Conservation (phyloP, 148 eudicot genomes). For the Persicaria maculosa region DNA sequence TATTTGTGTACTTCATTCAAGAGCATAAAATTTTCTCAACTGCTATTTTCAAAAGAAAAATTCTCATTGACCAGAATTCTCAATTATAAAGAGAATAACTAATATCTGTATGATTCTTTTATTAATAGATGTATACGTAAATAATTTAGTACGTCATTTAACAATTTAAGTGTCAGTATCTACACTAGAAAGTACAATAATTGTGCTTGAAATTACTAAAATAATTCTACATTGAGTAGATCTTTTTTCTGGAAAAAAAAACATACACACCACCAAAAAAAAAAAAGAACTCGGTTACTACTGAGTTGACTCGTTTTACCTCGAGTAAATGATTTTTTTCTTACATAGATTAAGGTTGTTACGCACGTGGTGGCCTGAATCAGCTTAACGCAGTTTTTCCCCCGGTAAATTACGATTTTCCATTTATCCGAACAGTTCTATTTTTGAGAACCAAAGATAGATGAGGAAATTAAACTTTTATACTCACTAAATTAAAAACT, state of each 20-base stretch:
- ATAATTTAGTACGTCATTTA: neutral
- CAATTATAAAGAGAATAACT: too few relatives aligned
- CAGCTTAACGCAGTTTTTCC: too few relatives aligned
- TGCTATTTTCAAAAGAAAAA: neutral
- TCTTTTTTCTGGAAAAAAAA: neutral
- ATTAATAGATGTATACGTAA: neutral
- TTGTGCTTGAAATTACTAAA: slow-evolving; percentile 3
- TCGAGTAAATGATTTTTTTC: neutral
- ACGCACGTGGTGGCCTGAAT: too few relatives aligned
- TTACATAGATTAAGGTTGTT: too few relatives aligned
- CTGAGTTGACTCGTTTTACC: slow-evolving; percentile 17
- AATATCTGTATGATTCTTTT: neutral
- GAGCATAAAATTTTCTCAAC: neutral
- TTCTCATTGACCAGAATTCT: too few relatives aligned
- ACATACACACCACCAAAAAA: neutral
- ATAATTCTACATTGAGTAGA: neutral
- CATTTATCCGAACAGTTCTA: too few relatives aligned
- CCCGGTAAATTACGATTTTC: too few relatives aligned
- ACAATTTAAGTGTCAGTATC: neutral
- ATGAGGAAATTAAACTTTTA: too few relatives aligned
- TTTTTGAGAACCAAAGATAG: too few relatives aligned
- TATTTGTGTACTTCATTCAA: neutral
- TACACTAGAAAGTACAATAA: slow-evolving; percentile 5
- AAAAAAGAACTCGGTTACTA: neutral
- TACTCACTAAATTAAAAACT: neutral